Evolutionary conservation across 2,329 filamentous ascomycete species (phyloP).

Genomic region (Fusarium sp.): DNA sequence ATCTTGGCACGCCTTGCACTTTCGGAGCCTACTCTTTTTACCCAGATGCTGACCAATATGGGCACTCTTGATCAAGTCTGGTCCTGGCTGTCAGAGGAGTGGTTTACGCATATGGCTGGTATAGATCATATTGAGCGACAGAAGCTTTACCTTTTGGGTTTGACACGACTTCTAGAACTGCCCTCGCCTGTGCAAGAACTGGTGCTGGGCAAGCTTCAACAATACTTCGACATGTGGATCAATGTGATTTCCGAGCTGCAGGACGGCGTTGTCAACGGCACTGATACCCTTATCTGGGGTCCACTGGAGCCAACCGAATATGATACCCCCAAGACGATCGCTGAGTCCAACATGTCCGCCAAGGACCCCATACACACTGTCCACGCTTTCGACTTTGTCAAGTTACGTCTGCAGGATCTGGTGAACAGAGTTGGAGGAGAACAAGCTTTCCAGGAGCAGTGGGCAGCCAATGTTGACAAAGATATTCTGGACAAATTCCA

Average conservation of each 20-base stretch:
- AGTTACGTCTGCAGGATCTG: conserved; percentile 68
- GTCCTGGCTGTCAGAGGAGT: conserved; percentile 69
- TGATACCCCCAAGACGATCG: conserved; percentile 66
- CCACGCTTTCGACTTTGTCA: conserved; percentile 72
- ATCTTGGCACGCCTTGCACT: conserved; percentile 83
- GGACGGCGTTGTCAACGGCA: conserved; percentile 65
- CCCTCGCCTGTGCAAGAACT: conserved; percentile 67
- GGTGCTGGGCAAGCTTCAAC: conserved; percentile 72
- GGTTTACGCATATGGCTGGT: conserved; percentile 76
- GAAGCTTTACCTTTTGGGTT: conserved; percentile 78
- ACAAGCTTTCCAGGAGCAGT: conserved; percentile 73
- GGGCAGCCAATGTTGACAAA: conserved; percentile 78
- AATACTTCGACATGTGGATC: conserved; percentile 81
- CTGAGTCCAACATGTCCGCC: conserved; percentile 63
- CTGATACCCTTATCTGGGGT: conserved; percentile 64
- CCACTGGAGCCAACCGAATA: conserved; percentile 59
- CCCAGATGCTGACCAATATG: conserved; percentile 64
- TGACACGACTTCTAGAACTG: conserved; percentile 77
- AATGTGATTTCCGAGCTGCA: conserved; percentile 74
- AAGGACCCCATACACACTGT: conserved; percentile 76
- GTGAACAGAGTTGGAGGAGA: conserved; percentile 72
- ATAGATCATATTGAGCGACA: conserved; percentile 73
- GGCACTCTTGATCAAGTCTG: conserved; percentile 63
- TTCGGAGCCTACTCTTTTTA: conserved; percentile 75
- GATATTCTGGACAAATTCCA: conserved; percentile 75